phyloP scores from a whole-genome alignment of 129 eudicot genomes.

The Helianthus annuus region HanXRQr2.0-SUNRISE NC_035441.2:180603215-180603714 shows the following conservation, averaged over 20 bases:
- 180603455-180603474: slow-evolving; percentile 22
- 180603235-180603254: no score
- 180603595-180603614: slow-evolving; percentile 22
- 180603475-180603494: slow-evolving; percentile 15
- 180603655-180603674: slow-evolving; percentile 73
- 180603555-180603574: background rate
- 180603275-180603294: no score
- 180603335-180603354: background rate
- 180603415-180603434: slow-evolving; percentile 19
- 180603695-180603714: slow-evolving; percentile 78
- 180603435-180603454: slow-evolving; percentile 14
- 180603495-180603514: slow-evolving; percentile 15
- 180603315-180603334: slow-evolving; percentile 6
- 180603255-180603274: no score
- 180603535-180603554: background rate
- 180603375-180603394: background rate
- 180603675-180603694: slow-evolving; percentile 96
- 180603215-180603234: no score
- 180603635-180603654: slow-evolving; percentile 86
- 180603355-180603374: background rate
- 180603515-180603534: slow-evolving; percentile 13
- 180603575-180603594: slow-evolving; percentile 18
- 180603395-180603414: background rate
- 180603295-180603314: background rate
- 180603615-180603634: slow-evolving; percentile 64